A percentile compares a stretch with the other conserved stretches of the same genome.
These are phyloP conservation scores for Trypanosoma conorhini DNA, from an alignment of 208 protist species.

Conservation along the genomic window DNA sequence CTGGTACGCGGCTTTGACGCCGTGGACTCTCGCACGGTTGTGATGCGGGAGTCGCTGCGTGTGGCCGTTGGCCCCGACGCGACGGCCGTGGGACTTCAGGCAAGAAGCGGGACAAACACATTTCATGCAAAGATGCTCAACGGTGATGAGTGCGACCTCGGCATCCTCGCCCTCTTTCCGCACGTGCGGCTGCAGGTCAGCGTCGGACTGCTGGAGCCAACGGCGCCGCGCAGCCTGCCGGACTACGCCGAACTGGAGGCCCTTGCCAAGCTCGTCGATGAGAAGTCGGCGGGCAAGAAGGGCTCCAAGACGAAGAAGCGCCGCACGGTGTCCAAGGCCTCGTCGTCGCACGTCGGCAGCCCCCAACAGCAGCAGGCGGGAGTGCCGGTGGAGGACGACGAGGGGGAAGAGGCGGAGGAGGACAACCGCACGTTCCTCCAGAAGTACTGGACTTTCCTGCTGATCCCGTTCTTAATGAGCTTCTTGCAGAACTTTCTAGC, in stretches of 20 bases:
- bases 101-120: constrained; percentile 75
- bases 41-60: constrained; percentile 68
- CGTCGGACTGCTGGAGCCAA: constrained; percentile 45
- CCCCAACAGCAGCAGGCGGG: constrained; percentile 21
- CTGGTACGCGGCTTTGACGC: constrained; percentile 87
- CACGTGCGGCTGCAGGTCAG: constrained; percentile 50
- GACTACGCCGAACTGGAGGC: constrained; percentile 72
- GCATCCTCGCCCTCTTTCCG: constrained; percentile 85
- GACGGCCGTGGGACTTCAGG: constrained; percentile 67
- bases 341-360: constrained; percentile 27
- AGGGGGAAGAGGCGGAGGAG: constrained; percentile 60
- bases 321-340: neutral
- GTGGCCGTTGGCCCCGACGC: constrained; percentile 58
- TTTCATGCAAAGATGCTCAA: constrained; percentile 88
- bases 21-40: constrained; percentile 63
- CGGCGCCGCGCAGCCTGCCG: constrained; percentile 38
- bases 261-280: constrained; percentile 26
- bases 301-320: constrained; percentile 6
- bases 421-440: constrained; percentile 81
- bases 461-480: constrained; percentile 62
- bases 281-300: neutral
- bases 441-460: constrained; percentile 91
- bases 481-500: constrained; percentile 56
- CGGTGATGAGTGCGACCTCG: constrained; percentile 83
- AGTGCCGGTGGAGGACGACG: constrained; percentile 53